Conservation (phyloP, 2,329 filamentous ascomycete genomes). For the Juglanconis juglandina region DNA sequence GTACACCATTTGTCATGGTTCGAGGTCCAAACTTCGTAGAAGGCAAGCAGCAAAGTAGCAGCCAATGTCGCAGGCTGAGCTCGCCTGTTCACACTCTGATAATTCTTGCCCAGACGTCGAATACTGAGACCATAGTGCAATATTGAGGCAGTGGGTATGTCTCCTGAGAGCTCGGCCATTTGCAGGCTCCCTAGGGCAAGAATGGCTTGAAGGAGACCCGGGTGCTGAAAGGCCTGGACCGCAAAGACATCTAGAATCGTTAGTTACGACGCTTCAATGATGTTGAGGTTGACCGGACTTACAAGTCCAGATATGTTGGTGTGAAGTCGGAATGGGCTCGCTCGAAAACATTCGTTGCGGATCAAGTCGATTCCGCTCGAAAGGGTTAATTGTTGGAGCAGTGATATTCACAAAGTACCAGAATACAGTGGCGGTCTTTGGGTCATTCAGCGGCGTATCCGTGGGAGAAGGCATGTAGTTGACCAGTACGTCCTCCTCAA, state of each 20-base stretch:
- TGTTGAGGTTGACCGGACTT: conserved; percentile 27
- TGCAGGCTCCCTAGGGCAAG: conserved; percentile 83
- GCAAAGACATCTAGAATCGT: conserved; percentile 68
- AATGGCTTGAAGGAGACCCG: conserved; percentile 86
- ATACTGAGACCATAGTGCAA: conserved; percentile 90
- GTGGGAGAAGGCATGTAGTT: conserved; percentile 64
- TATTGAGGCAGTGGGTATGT: conserved; percentile 73
- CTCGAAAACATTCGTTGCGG: conserved; percentile 64
- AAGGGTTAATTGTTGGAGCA: conserved; percentile 80
- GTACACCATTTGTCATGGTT: conserved; percentile 96
- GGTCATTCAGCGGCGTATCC: conserved; percentile 73
- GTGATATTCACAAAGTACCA: conserved; percentile 90
- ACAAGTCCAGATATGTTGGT: conserved; percentile 65
- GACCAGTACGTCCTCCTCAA: conserved; percentile 51
- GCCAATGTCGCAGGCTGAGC: conserved; percentile 80
- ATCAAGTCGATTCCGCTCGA: conserved; percentile 77
- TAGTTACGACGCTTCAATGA: conserved; percentile 20
- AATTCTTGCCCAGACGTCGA: conserved; percentile 71
- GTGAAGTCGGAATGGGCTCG: conserved; percentile 56
- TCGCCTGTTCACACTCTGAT: conserved; percentile 65
- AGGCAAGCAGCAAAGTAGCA: conserved; percentile 79
- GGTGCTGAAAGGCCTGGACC: conserved; percentile 75
- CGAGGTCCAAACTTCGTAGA: conserved; percentile 91
- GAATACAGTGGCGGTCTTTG: conserved; percentile 77
- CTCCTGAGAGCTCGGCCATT: conserved; percentile 75